Evolutionary conservation across 2,329 filamentous ascomycete genomes (phyloP), one percentile per base, ranked within the genome.

Genomic region (Penicillium thymicola): DNA sequence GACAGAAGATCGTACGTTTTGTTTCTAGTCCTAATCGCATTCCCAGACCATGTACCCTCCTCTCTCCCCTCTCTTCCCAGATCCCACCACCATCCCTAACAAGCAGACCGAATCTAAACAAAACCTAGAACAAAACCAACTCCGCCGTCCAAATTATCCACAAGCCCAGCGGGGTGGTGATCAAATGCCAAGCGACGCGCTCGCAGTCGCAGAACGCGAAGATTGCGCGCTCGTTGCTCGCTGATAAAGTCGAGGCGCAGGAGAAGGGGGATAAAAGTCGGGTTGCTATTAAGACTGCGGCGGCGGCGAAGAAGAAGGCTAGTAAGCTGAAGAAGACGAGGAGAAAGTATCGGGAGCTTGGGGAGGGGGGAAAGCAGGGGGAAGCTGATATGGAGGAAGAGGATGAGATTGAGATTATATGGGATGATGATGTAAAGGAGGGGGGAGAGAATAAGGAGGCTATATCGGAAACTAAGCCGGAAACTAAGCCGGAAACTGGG

Each of bases 141-240:
- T 97, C 90, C 0, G 93, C 93, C 37, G 93, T 97, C 2, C 94
- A 99, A 72, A 81, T 99, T 36, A 94, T 88, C 65, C 94, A 99
- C 74, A 77, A 89, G 16, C 91, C 93, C 6, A 96, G 92, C 0
- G 93, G 93, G 59, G 85, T 97, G 51, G 92, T 97, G 14, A 85
- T 99, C 61, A 99, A 99, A 77, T 93, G 86, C 54, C 94, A 99
- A 76, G 91, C 88, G 21, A 97, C 94, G 9, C 87, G 94, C 46
- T 95, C 90, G 1, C 85, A 91, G 18, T 84, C 84, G 55, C 89
- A 96, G 75, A 99, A 99, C 72, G 85, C 92, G 61, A 92, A 89
- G 73, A 88, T 90, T 60, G 94, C 94, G 13, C 83, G 92, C 40
- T 81, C 86, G 63, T 78, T 96, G 41, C 81, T 97, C 30, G 89